A percentile compares a stretch with the other conserved stretches of the same genome.
phyloP scores from a whole-genome alignment of 2,329 filamentous ascomycete species.

The Venturia oleaginea region DNA sequence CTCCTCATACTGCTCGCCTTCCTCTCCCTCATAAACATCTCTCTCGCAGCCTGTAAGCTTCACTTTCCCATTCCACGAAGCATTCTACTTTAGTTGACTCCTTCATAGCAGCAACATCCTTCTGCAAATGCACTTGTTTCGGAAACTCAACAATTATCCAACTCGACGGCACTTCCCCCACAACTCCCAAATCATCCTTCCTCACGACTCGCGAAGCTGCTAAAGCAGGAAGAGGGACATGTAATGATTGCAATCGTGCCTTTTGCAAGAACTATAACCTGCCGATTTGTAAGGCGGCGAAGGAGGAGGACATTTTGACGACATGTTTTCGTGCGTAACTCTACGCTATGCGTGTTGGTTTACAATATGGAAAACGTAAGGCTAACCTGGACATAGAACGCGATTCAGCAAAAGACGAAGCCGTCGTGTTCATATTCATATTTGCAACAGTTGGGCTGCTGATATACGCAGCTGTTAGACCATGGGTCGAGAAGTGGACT shows the following conservation, averaged over 20 bases:
- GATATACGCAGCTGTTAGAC: slow-evolving; percentile 50
- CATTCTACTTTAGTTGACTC: background rate
- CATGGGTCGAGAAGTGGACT: slow-evolving; percentile 49
- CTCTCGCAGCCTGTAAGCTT: slow-evolving; percentile 26
- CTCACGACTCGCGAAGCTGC: background rate
- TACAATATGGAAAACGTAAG: background rate
- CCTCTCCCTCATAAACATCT: slow-evolving; percentile 28
- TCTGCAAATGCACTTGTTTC: slow-evolving; percentile 65
- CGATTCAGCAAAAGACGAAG: slow-evolving; percentile 58
- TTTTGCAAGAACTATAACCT: slow-evolving; percentile 56
- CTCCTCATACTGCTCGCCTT: slow-evolving; percentile 15
- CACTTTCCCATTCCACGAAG: background rate
- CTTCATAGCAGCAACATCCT: slow-evolving; percentile 45
- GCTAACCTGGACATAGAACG: slow-evolving; percentile 37
- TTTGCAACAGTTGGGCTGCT: slow-evolving; percentile 52
- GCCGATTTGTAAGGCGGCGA: slow-evolving; percentile 51
- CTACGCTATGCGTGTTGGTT: background rate
- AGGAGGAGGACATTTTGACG: slow-evolving; percentile 55
- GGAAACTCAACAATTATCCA: slow-evolving; percentile 60
- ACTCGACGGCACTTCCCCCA: slow-evolving; percentile 39
- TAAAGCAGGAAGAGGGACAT: slow-evolving; percentile 34
- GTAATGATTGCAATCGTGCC: slow-evolving; percentile 58
- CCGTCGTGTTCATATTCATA: slow-evolving; percentile 58
- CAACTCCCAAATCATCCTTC: slow-evolving; percentile 9
- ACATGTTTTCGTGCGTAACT: slow-evolving; percentile 52